Percentiles rank a stretch among this genome's conserved stretches.
Evolutionary conservation across 2,329 filamentous ascomycete species (phyloP).

Genomic region (Bipolaris victoriae): DNA sequence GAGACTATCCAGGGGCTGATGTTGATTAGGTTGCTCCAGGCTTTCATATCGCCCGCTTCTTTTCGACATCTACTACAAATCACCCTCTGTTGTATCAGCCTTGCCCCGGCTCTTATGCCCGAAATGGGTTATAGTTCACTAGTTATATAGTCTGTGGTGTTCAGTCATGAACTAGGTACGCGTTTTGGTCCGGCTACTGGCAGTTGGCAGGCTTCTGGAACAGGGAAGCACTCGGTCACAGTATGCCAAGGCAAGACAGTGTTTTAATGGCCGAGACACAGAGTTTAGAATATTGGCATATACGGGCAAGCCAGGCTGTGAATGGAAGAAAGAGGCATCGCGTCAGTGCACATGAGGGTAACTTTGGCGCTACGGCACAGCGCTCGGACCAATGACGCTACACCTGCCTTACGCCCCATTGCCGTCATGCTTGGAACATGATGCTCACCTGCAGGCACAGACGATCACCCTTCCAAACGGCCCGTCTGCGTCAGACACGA

Average conservation of each 20-base stretch:
- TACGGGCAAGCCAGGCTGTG: not conserved
- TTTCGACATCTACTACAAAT: too few relatives aligned
- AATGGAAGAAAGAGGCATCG: not conserved
- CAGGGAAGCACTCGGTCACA: not conserved
- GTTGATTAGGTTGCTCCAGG: too few relatives aligned
- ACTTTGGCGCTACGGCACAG: not conserved
- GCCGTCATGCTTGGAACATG: constrained; percentile 21
- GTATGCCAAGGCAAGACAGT: not conserved
- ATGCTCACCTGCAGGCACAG: constrained; percentile 23
- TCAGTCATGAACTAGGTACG: not conserved
- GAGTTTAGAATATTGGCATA: not conserved
- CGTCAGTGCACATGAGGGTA: constrained; percentile 1
- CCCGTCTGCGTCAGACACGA: constrained; percentile 21
- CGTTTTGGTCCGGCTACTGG: not conserved
- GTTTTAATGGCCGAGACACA: not conserved
- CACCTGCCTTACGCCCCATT: constrained; percentile 8
- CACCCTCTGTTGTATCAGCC: too few relatives aligned
- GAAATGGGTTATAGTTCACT: not conserved
- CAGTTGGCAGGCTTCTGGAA: not conserved
- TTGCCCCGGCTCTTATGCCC: too few relatives aligned
- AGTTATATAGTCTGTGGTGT: not conserved
- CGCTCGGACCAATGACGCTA: constrained; percentile 19
- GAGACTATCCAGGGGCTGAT: too few relatives aligned
- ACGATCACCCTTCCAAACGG: constrained; percentile 25
- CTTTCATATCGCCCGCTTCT: too few relatives aligned